Evolutionary conservation across 1,284 basidiomycete species (phyloP).

Genomic region (Garcileccinum viscosum): DNA sequence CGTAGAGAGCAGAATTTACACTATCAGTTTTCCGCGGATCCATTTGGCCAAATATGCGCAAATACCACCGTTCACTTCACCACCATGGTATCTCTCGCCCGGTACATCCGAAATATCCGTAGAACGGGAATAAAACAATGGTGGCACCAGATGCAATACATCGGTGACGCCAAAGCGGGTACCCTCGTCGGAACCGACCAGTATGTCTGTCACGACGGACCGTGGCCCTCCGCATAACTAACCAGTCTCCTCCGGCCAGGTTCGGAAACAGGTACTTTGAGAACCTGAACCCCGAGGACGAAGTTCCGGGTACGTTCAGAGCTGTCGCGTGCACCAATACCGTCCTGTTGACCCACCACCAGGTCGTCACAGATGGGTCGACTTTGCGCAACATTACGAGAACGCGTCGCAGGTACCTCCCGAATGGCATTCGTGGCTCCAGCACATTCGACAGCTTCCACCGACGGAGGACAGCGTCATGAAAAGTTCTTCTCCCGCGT

Average conservation of each 20-base stretch:
- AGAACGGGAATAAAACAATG: slow-evolving; percentile 81
- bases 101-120: slow-evolving; percentile 78
- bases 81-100: slow-evolving; percentile 72
- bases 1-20: too few species aligned
- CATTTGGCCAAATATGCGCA: slow-evolving; percentile 33
- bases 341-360: neutral
- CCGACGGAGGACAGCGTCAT: slow-evolving; percentile 79
- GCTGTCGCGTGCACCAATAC: neutral
- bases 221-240: slow-evolving; percentile 1
- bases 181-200: slow-evolving; percentile 81
- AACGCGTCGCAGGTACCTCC: slow-evolving; percentile 90
- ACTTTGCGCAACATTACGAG: slow-evolving; percentile 87
- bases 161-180: slow-evolving; percentile 90
- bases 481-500: slow-evolving; percentile 71
- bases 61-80: slow-evolving; percentile 20
- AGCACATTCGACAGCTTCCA: slow-evolving; percentile 85
- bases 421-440: slow-evolving; percentile 95
- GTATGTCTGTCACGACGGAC: slow-evolving; percentile 49
- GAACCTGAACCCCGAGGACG: slow-evolving; percentile 84
- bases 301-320: slow-evolving; percentile 74
- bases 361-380: slow-evolving; percentile 95
- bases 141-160: slow-evolving; percentile 88
- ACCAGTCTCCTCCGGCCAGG: slow-evolving; percentile 44
- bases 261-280: slow-evolving; percentile 93
- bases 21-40: too few species aligned